Evolutionary conservation across 108 stramenopile genomes (phyloP).

Genomic region (Halocafeteria seosinensis): DNA sequence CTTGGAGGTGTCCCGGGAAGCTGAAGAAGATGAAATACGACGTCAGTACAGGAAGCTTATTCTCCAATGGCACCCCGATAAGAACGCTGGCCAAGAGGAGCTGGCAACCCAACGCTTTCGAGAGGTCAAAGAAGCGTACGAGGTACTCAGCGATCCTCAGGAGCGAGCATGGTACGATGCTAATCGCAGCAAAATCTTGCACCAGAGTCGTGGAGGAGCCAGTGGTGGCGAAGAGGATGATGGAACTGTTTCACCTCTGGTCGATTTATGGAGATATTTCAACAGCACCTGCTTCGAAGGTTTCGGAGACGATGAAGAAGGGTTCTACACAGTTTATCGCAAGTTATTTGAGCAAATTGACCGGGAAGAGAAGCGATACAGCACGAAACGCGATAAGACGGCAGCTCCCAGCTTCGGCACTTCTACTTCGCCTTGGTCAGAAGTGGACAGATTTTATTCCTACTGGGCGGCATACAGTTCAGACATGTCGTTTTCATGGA

Average conservation of each 20-base stretch:
- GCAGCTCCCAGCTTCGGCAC: not conserved
- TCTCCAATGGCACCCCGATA: slow-evolving; percentile 26
- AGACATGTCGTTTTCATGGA: slow-evolving; percentile 16
- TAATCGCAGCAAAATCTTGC: slow-evolving; percentile 18
- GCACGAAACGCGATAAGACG: not conserved
- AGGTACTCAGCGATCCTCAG: slow-evolving; percentile 19
- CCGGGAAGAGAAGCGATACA: not conserved
- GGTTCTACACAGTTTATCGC: slow-evolving; percentile 16
- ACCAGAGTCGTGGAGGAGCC: not conserved
- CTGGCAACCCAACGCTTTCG: slow-evolving; percentile 6
- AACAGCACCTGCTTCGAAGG: slow-evolving; percentile 6
- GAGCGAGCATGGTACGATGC: slow-evolving; percentile 27
- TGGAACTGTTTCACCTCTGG: too few species aligned
- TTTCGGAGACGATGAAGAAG: slow-evolving; percentile 15
- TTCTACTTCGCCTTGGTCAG: not conserved
- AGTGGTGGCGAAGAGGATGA: slow-evolving; percentile 5
- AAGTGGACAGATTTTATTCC: slow-evolving; percentile 14
- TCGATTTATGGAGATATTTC: slow-evolving; percentile 14
- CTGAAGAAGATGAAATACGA: too few species aligned
- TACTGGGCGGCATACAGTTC: slow-evolving; percentile 4
- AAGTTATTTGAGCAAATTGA: slow-evolving; percentile 7
- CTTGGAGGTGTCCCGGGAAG: too few species aligned
- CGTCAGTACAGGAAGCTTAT: too few species aligned
- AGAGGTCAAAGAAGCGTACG: slow-evolving; percentile 19
- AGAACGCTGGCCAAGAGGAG: slow-evolving; percentile 13